phyloP scores from a whole-genome alignment of 2,329 filamentous ascomycete species.

The Alternaria incomplexa region DNA sequence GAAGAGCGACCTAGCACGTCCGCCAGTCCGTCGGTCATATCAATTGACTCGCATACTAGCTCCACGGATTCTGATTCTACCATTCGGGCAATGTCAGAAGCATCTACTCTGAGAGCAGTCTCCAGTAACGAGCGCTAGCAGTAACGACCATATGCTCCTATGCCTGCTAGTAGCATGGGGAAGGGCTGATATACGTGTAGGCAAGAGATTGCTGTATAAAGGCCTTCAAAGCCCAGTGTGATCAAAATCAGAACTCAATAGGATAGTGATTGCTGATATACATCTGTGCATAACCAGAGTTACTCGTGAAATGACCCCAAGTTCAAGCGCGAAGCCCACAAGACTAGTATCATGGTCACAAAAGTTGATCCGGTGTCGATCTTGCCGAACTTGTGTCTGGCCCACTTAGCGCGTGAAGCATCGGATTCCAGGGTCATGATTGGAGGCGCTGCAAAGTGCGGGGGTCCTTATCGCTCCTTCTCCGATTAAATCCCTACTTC shows the following conservation, averaged over 20 bases:
- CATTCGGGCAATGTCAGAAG: conserved; percentile 18
- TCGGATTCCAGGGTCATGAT: conserved; percentile 5
- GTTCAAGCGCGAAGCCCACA: not conserved
- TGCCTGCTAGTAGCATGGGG: not conserved
- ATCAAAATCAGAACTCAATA: not conserved
- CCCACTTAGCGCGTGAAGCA: conserved; percentile 4
- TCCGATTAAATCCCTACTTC: not conserved
- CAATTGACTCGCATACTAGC: conserved; percentile 25
- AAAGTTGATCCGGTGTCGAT: not conserved
- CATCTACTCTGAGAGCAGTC: conserved; percentile 30
- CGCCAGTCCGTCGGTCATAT: conserved; percentile 28
- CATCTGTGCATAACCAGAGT: not conserved
- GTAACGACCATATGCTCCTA: not conserved
- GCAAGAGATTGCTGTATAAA: not conserved
- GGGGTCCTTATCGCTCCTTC: conserved; percentile 16
- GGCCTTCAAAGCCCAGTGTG: not conserved
- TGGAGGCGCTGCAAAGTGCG: conserved; percentile 16
- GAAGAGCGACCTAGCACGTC: conserved; percentile 19
- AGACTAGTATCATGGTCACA: not conserved
- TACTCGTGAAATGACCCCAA: not conserved
- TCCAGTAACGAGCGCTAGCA: conserved; percentile 32
- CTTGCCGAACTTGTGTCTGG: conserved; percentile 1
- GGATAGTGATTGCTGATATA: not conserved
- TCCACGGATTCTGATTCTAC: conserved; percentile 25
- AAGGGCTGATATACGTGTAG: not conserved